Evolutionary conservation across 768 basidiomycete species (phyloP).

Genomic region (Bullera alba): DNA sequence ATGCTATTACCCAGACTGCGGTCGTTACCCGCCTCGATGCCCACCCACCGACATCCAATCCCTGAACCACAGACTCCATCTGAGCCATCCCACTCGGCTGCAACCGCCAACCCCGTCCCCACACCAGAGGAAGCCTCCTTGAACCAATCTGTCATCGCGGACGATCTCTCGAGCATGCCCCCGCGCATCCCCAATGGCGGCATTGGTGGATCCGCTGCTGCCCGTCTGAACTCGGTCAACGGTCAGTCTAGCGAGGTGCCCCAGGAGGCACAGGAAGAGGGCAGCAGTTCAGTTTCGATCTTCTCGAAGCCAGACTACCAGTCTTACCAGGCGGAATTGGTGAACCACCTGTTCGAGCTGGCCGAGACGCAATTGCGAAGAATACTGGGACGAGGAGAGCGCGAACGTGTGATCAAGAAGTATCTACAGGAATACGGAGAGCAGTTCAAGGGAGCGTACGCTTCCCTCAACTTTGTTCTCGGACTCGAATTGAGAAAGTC

Average conservation of each 20-base stretch:
- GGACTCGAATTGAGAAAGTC: conserved; percentile 69
- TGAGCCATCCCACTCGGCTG: conserved; percentile 2
- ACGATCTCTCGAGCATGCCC: not conserved
- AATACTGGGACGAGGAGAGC: conserved; percentile 60
- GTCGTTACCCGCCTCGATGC: conserved; percentile 58
- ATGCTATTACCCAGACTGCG: conserved; percentile 81
- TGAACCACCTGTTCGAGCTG: conserved; percentile 94
- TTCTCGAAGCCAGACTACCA: conserved; percentile 23
- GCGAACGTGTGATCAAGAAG: conserved; percentile 69
- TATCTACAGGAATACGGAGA: conserved; percentile 83
- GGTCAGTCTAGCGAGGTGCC: not conserved
- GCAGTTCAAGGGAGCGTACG: conserved; percentile 76
- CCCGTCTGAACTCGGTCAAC: conserved; percentile 1
- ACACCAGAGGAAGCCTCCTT: too few relatives aligned
- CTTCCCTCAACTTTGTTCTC: conserved; percentile 64
- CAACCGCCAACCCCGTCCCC: not conserved
- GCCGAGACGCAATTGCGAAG: conserved; percentile 80
- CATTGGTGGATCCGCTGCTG: conserved; percentile 3
- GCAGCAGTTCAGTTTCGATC: not conserved
- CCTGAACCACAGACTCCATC: conserved; percentile 26
- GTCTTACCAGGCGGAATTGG: conserved; percentile 65
- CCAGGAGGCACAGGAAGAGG: not conserved
- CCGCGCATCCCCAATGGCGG: too few relatives aligned
- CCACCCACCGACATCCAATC: conserved; percentile 12
- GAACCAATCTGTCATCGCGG: too few relatives aligned